phyloP scores from a whole-genome alignment of 805 yeast genomes.

The Sugiyamaella chiloensis region DNA sequence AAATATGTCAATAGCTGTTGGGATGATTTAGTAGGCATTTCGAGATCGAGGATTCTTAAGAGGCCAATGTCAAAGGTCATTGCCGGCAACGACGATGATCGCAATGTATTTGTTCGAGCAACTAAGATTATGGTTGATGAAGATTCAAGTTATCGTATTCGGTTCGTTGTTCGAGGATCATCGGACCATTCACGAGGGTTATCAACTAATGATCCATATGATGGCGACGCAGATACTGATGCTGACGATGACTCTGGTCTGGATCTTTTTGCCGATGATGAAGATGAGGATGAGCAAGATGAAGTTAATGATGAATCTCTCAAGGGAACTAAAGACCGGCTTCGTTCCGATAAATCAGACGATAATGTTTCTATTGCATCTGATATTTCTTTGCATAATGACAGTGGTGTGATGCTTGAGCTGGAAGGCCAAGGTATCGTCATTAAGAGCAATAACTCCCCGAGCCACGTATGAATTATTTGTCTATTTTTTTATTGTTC shows the following conservation, averaged over 20 bases:
- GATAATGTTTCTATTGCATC: neutral
- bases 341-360: no score
- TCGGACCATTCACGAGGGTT: no score
- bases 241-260: neutral
- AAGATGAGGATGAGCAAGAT: slow-evolving; percentile 14
- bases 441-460: slow-evolving; percentile 60
- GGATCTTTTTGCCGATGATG: neutral
- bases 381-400: slow-evolving; percentile 7
- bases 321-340: no score
- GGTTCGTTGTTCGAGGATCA: slow-evolving; percentile 53
- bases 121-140: slow-evolving; percentile 66
- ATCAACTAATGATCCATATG: slow-evolving; percentile 1
- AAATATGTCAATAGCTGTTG: slow-evolving; percentile 72
- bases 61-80: slow-evolving; percentile 62
- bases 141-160: slow-evolving; percentile 73
- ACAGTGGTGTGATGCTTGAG: slow-evolving; percentile 40
- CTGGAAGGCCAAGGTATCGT: slow-evolving; percentile 93
- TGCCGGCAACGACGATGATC: slow-evolving; percentile 62
- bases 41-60: slow-evolving; percentile 49
- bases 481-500: no score
- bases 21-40: slow-evolving; percentile 56
- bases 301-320: neutral
- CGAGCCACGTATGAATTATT: no score
- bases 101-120: slow-evolving; percentile 64
- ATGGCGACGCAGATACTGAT: slow-evolving; percentile 8